phyloP scores from a whole-genome alignment of 345 rosid species.

The Populus simonii region DNA sequence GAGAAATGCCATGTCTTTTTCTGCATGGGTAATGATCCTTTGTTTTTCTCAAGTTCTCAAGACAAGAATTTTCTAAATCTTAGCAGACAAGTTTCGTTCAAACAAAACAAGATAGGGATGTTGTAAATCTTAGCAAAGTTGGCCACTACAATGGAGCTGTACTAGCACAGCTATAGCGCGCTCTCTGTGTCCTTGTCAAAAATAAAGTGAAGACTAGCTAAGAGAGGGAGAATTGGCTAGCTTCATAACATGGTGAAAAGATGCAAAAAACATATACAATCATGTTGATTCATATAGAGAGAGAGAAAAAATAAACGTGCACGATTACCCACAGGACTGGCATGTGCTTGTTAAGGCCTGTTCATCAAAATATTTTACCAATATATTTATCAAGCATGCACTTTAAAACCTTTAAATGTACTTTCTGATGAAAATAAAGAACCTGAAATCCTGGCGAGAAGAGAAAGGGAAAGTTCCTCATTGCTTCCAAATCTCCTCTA shows the following conservation, averaged over 20 bases:
- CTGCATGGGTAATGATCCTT: neutral
- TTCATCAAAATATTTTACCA: neutral
- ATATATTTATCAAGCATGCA: neutral
- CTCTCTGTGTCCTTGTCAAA: neutral
- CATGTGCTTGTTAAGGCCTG: neutral
- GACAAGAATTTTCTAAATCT: neutral
- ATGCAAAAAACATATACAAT: neutral
- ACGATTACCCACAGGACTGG: neutral
- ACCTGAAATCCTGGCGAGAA: conserved; percentile 34
- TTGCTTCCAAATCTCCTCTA: conserved; percentile 24
- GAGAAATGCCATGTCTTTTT: neutral
- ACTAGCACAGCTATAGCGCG: neutral
- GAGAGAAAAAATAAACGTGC: neutral
- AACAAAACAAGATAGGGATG: neutral
- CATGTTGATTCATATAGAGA: neutral
- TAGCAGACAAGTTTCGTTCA: neutral
- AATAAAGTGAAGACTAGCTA: neutral
- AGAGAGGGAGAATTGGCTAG: neutral
- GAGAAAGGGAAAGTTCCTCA: conserved; percentile 25
- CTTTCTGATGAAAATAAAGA: conserved; percentile 1
- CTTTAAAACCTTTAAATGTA: neutral
- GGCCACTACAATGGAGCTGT: neutral
- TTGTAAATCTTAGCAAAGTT: neutral
- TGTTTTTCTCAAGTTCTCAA: neutral
- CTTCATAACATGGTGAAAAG: neutral